Conservation (phyloP, 2,329 filamentous ascomycete genomes). For the Monilinia vaccinii-corymbosi region DNA sequence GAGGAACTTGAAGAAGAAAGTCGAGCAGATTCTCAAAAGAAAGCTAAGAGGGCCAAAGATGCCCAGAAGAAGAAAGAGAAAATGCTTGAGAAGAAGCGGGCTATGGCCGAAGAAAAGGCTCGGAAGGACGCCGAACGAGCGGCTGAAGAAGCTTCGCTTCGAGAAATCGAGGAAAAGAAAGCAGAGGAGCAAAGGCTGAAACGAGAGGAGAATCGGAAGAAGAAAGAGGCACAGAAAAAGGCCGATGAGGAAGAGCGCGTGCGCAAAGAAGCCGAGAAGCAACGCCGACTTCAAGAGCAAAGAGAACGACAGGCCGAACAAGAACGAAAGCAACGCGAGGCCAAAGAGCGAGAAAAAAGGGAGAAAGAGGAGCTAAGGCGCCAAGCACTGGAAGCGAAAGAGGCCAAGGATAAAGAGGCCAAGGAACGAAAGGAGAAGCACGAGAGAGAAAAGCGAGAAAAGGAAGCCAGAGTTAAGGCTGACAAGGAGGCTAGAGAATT, state of each 20-base stretch:
- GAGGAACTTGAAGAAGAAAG: conserved; percentile 86
- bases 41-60: conserved; percentile 88
- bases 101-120: conserved; percentile 82
- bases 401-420: conserved; percentile 51
- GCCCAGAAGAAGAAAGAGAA: conserved; percentile 95
- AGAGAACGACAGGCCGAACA: conserved; percentile 76
- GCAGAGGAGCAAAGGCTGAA: conserved; percentile 71
- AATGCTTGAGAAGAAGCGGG: conserved; percentile 78
- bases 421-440: conserved; percentile 49
- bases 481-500: conserved; percentile 41
- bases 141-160: conserved; percentile 70
- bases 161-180: conserved; percentile 68
- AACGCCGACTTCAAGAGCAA: conserved; percentile 71
- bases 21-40: conserved; percentile 64
- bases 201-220: conserved; percentile 83
- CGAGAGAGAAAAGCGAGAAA: conserved; percentile 49
- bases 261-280: conserved; percentile 77
- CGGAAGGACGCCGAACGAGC: conserved; percentile 82
- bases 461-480: conserved; percentile 40
- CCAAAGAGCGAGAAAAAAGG: conserved; percentile 74
- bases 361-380: conserved; percentile 74
- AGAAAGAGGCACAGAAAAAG: conserved; percentile 83
- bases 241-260: conserved; percentile 81
- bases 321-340: conserved; percentile 74
- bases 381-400: conserved; percentile 67